Evolutionary conservation across 208 protist species (phyloP).

Genomic region (Trypanosoma mega): DNA sequence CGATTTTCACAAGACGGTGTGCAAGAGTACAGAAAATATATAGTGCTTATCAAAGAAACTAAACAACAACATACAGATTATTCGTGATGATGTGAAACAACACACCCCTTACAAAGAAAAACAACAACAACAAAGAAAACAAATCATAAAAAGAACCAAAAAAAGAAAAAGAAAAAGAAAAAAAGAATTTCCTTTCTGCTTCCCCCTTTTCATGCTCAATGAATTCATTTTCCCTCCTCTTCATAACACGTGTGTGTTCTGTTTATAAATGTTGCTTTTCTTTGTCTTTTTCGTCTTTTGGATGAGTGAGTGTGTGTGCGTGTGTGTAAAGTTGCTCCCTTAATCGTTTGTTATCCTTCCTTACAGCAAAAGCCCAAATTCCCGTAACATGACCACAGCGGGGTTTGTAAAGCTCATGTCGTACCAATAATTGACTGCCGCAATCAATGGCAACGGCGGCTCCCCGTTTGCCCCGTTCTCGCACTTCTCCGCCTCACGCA

Average conservation of each 20-base stretch:
- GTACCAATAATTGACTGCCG: constrained; percentile 94
- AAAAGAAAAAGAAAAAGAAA: constrained; percentile 3
- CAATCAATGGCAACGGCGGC: constrained; percentile 66
- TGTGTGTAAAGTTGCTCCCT: not conserved
- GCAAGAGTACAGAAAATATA: too few relatives aligned
- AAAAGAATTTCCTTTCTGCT: not conserved
- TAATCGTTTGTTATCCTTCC: not conserved
- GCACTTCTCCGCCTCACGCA: constrained; percentile 14
- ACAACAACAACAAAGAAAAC: too few relatives aligned
- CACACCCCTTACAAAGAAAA: too few relatives aligned
- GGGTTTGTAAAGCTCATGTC: constrained; percentile 90
- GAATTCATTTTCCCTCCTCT: not conserved
- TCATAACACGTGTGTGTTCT: not conserved
- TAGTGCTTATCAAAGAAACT: too few relatives aligned
- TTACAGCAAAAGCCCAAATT: constrained; percentile 83
- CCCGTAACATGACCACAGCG: constrained; percentile 72
- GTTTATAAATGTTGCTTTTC: too few relatives aligned
- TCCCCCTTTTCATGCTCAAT: not conserved
- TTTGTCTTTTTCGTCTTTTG: too few relatives aligned
- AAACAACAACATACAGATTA: too few relatives aligned
- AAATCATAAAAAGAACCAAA: too few relatives aligned
- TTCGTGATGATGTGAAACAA: too few relatives aligned
- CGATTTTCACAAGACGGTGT: too few relatives aligned
- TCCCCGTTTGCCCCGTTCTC: not conserved
- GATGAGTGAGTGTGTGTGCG: too few relatives aligned